Evolutionary conservation across 2,329 filamentous ascomycete genomes (phyloP).

Genomic region (Westerdykella aurantiaca): DNA sequence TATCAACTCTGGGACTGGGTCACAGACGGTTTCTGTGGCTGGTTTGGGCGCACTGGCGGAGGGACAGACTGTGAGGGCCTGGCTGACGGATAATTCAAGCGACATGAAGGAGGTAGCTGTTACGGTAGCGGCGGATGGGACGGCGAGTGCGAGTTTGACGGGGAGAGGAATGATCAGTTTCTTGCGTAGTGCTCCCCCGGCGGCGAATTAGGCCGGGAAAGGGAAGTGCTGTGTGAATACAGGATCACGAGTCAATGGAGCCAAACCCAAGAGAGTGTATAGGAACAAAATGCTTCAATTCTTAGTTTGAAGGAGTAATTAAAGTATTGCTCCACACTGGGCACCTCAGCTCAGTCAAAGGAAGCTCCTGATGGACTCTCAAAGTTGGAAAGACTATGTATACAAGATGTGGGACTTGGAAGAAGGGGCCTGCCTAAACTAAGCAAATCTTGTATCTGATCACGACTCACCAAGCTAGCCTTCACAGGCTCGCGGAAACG

Average conservation of each 20-base stretch:
- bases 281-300: too few species aligned
- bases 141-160: slow-evolving; percentile 18
- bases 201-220: neutral
- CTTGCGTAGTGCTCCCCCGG: slow-evolving; percentile 11
- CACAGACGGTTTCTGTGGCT: slow-evolving; percentile 14
- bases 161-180: slow-evolving; percentile 25
- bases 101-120: slow-evolving; percentile 15
- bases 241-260: neutral
- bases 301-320: too few species aligned
- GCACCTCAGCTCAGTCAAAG: too few species aligned
- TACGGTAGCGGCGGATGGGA: slow-evolving; percentile 16
- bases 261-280: too few species aligned
- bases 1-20: slow-evolving; percentile 20
- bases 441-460: too few species aligned
- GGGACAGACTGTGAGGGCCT: slow-evolving; percentile 14
- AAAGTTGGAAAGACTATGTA: too few species aligned
- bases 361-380: too few species aligned
- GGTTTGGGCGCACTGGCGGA: slow-evolving; percentile 4
- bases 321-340: too few species aligned
- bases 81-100: slow-evolving; percentile 23
- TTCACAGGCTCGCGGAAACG: too few species aligned
- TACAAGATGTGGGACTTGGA: too few species aligned
- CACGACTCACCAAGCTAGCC: too few species aligned
- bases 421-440: too few species aligned
- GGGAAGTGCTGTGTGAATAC: neutral